Evolutionary conservation across 1,139 yeast genomes (phyloP).

Genomic region (Ogataea hybrid): DNA sequence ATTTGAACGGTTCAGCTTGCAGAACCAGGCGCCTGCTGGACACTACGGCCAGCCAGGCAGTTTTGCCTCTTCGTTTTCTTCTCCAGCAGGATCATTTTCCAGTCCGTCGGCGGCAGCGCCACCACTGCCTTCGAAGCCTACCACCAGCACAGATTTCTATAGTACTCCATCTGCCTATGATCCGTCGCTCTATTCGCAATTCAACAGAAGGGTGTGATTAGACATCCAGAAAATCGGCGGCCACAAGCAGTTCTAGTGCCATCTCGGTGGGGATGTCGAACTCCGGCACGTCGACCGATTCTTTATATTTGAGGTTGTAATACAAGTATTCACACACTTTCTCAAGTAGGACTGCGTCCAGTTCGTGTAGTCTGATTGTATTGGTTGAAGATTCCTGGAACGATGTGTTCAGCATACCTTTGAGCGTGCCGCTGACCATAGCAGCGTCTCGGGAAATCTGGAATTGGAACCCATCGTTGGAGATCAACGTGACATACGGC

Average conservation of each 20-base stretch:
- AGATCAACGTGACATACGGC: constrained; percentile 63
- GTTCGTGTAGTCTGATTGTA: constrained; percentile 44
- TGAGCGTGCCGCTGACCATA: constrained; percentile 74
- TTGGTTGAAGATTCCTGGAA: constrained; percentile 40
- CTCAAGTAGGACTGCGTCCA: constrained; percentile 71
- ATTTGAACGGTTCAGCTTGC: constrained; percentile 18
- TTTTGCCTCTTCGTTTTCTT: background rate
- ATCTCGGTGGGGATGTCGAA: constrained; percentile 91
- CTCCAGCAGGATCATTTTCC: constrained; percentile 9
- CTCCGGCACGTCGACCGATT: constrained; percentile 67
- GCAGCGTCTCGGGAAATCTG: constrained; percentile 77
- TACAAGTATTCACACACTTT: constrained; percentile 85
- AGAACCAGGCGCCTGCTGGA: constrained; percentile 11
- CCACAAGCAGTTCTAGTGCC: constrained; percentile 86
- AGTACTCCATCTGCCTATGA: constrained; percentile 46
- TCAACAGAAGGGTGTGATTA: constrained; percentile 23
- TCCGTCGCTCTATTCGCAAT: constrained; percentile 42
- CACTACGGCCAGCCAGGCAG: constrained; percentile 10
- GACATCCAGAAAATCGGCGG: constrained; percentile 84
- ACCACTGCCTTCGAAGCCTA: constrained; percentile 29
- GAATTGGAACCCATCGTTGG: constrained; percentile 70
- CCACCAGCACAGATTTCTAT: constrained; percentile 31
- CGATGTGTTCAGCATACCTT: constrained; percentile 54
- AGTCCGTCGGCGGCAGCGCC: constrained; percentile 20
- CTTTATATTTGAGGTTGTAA: constrained; percentile 69